Percentiles rank a stretch among this genome's conserved stretches.
Conservation (phyloP, 768 basidiomycete species). For the Amanita subjunquillea region DNA sequence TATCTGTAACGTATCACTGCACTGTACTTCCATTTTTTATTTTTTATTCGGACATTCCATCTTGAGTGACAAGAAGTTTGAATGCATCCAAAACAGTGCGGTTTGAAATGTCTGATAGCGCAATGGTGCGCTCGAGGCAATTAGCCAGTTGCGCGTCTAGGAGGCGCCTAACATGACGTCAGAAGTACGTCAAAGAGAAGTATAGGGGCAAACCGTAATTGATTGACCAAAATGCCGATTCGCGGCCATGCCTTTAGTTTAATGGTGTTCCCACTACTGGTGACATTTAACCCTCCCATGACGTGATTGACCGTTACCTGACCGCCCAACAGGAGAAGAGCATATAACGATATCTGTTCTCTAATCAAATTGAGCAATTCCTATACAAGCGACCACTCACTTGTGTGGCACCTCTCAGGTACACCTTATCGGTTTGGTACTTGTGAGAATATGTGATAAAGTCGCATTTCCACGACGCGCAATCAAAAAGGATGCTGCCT, state of each 20-base stretch:
- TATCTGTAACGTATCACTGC: not conserved
- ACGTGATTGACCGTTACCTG: slow-evolving; percentile 70
- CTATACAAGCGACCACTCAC: slow-evolving; percentile 25
- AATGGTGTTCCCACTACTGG: slow-evolving; percentile 40
- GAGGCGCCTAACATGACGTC: slow-evolving; percentile 35
- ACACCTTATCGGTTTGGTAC: slow-evolving; percentile 74
- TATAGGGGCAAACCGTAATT: slow-evolving; percentile 47
- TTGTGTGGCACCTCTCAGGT: slow-evolving; percentile 81
- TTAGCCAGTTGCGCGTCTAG: slow-evolving; percentile 58
- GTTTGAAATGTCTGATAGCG: slow-evolving; percentile 17
- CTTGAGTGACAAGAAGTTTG: slow-evolving; percentile 15
- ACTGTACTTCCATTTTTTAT: not conserved
- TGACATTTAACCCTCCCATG: slow-evolving; percentile 62
- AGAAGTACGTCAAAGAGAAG: not conserved
- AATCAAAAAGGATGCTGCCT: slow-evolving; percentile 66
- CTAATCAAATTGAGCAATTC: not conserved
- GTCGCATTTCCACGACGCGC: slow-evolving; percentile 62
- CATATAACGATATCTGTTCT: slow-evolving; percentile 75
- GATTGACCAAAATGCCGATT: slow-evolving; percentile 84
- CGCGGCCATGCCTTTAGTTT: slow-evolving; percentile 79
- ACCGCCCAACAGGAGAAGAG: slow-evolving; percentile 77
- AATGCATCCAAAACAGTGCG: slow-evolving; percentile 1
- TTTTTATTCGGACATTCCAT: slow-evolving; percentile 19
- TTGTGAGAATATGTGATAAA: slow-evolving; percentile 83
- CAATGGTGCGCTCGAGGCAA: slow-evolving; percentile 53